A percentile compares a stretch with the other conserved stretches of the same genome.
phyloP scores from a whole-genome alignment of 164 flowering plant species.

The Sextonia rubra region DNA sequence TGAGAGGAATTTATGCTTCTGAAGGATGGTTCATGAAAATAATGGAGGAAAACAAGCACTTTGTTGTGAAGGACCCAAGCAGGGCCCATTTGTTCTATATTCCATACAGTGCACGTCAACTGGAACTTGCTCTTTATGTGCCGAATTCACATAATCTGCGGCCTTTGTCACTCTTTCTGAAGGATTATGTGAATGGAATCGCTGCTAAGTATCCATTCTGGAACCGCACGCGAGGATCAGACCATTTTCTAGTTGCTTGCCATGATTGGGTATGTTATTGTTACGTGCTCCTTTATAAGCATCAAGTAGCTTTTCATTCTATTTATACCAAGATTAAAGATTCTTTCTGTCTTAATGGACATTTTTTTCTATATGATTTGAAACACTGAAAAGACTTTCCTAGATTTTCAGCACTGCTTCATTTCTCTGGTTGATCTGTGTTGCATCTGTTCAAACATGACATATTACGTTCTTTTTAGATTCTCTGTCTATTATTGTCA shows the following conservation, averaged over 20 bases:
- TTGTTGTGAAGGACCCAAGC: constrained; percentile 21
- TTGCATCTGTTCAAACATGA: neutral
- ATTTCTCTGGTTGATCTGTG: neutral
- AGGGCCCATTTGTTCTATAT: constrained; percentile 25
- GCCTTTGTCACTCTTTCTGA: constrained; percentile 21
- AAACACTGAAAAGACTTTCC: neutral
- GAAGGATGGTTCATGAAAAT: constrained; percentile 30
- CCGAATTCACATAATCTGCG: constrained; percentile 23
- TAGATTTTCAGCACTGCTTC: neutral
- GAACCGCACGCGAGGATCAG: constrained; percentile 23
- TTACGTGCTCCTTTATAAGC: neutral
- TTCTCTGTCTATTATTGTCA: too few relatives aligned
- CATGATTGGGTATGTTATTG: constrained; percentile 24
- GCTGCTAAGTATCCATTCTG: constrained; percentile 27
- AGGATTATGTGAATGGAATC: constrained; percentile 22
- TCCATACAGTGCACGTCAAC: constrained; percentile 24
- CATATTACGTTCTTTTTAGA: too few relatives aligned
- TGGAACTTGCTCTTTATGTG: constrained; percentile 20
- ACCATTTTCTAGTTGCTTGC: constrained; percentile 30
- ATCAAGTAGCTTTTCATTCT: neutral
- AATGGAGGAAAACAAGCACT: constrained; percentile 22
- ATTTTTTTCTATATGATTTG: neutral
- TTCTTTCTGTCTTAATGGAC: neutral
- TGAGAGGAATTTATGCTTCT: constrained; percentile 26
- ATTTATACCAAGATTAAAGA: neutral